Base-by-base conservation (phyloP, 2,329 filamentous ascomycete genomes). In the Phyllosticta citribraziliensis region DNA sequence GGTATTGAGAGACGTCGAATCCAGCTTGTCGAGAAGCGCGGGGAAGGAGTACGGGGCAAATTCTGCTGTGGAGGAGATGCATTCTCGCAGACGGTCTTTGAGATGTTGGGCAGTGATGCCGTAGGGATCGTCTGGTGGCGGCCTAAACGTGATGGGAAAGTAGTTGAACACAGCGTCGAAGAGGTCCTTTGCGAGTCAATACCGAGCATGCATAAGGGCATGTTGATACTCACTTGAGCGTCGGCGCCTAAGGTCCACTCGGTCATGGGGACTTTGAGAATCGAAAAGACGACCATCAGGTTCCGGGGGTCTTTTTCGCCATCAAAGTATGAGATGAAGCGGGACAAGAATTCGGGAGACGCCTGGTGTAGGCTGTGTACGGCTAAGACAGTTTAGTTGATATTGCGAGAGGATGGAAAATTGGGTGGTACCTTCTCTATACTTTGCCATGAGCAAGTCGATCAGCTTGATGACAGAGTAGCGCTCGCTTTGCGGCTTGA, bases 151-250 rank as follows among this genome's bases (percentile, higher is more conserved):
- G 65, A 88, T 88, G 0, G 85, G 85, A 68, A 88, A 88, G 70
- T 88, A 88, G 67, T 87, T 87, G 72, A 87, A 88, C 19, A 86
- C 84, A 3, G 84, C 80, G 65, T 88, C 86, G 68, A 88, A 88
- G 53, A 88, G 76, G 30, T 80, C 77, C 68, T 74, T 63, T 9
- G 33, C 3, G 6, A 6, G 30, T 67, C 20, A 66, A 63, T 52
- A 22, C 2, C 1, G 2, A 55, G 14, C 22, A 4, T 33, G 40
- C 12, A 14, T 4, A 2, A 8, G 8, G 6, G 40, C 40, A 8
- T 35, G 27, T 30, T n/a, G 14, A 14, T 47, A n/a, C 64, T 52
- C 73, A 82, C 81, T 74, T 87, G 83, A 20, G 80, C 81, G 70
- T 86, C 79, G 50, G 78, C 77, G 3, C 79, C 78, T 62, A 88